Conservation (phyloP, 441 rosid genomes). For the Flueggea neowawraea region DNA sequence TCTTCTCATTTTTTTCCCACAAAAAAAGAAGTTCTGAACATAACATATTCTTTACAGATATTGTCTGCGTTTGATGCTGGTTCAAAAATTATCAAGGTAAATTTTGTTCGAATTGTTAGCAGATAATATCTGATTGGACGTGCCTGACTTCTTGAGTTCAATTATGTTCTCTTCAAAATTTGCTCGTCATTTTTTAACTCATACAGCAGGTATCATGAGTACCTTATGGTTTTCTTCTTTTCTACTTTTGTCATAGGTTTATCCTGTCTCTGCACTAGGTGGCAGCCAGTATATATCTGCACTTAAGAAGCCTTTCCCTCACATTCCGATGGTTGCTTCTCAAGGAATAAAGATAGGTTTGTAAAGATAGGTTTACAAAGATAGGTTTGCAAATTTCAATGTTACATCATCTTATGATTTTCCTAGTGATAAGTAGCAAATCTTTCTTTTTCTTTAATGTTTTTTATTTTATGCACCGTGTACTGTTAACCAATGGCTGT, state of each 20-base stretch:
- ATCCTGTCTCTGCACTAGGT: constrained; percentile 59
- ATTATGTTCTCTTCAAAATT: no score
- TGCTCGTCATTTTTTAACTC: no score
- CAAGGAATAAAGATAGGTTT: constrained; percentile 55
- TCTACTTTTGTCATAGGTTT: constrained; percentile 35
- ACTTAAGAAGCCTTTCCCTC: constrained; percentile 48
- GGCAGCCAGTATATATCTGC: constrained; percentile 47
- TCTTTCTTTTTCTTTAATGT: no score
- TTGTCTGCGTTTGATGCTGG: constrained; percentile 49
- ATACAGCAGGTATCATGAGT: not conserved
- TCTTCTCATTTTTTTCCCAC: not conserved
- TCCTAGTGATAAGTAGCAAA: no score
- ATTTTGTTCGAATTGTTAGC: no score
- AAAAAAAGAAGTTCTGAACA: not conserved
- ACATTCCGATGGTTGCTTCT: constrained; percentile 59
- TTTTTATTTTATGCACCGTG: no score
- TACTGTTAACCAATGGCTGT: no score
- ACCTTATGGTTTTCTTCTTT: constrained; percentile 1
- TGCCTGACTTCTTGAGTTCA: no score
- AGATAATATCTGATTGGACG: no score
- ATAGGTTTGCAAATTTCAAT: no score
- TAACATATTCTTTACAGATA: constrained; percentile 31
- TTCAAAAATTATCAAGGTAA: constrained; percentile 50
- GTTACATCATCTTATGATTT: not conserved
- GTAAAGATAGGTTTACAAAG: no score